A percentile compares a stretch with the other conserved stretches of the same genome.
Evolutionary conservation across 2,329 filamentous ascomycete species (phyloP).

Genomic region (Plenodomus lindquistii): DNA sequence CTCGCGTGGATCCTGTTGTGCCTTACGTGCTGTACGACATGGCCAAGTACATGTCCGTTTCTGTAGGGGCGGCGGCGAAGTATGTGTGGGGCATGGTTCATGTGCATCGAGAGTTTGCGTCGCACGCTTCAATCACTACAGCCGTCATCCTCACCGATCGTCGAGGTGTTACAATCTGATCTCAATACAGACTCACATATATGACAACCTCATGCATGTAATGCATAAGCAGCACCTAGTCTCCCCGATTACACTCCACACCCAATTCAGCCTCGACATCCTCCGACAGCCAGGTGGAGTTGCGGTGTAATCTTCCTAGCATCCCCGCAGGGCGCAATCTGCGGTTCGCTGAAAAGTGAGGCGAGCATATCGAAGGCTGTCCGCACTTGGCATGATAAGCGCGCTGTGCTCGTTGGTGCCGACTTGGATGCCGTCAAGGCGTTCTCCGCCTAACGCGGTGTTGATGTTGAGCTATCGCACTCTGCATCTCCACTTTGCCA

Average conservation of each 20-base stretch:
- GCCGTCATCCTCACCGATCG: no score
- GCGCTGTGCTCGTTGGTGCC: constrained; percentile 11
- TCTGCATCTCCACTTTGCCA: not conserved
- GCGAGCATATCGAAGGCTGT: constrained; percentile 2
- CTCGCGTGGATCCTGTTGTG: constrained; percentile 2
- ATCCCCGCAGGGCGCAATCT: constrained; percentile 2
- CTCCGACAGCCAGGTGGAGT: not conserved
- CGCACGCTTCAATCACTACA: no score
- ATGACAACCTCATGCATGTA: constrained; percentile 3
- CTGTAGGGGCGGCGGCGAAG: not conserved
- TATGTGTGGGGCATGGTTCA: not conserved
- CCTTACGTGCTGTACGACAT: constrained; percentile 17
- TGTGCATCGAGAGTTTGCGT: not conserved
- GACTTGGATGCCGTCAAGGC: not conserved
- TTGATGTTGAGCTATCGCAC: not conserved
- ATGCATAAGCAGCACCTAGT: not conserved
- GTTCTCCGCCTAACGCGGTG: constrained; percentile 12
- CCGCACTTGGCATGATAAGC: constrained; percentile 15
- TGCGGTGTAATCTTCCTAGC: not conserved
- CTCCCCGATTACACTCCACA: no score
- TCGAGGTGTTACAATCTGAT: no score
- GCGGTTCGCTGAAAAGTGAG: constrained; percentile 2
- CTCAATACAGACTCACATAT: no score
- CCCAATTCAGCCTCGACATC: no score
- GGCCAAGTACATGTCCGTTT: constrained; percentile 6